Conservation (phyloP, 345 rosid genomes). For the Ceriops tagal region DNA sequence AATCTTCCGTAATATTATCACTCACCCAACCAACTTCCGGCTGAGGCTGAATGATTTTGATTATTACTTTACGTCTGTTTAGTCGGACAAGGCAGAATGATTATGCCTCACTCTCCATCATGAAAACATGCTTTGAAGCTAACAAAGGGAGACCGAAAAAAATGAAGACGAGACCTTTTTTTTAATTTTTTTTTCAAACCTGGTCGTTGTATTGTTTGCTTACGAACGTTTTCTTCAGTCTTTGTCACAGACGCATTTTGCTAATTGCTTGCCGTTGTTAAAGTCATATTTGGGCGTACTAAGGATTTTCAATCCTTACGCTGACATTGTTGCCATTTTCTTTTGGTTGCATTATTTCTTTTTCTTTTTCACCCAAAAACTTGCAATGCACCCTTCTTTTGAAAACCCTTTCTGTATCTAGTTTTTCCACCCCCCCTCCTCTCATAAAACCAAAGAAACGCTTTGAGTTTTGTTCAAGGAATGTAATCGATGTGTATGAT, state of each 20-base stretch:
- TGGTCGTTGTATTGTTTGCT: conserved; percentile 25
- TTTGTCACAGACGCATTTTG: conserved; percentile 2
- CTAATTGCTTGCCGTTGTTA: no score
- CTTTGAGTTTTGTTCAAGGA: conserved; percentile 33
- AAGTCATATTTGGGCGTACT: no score
- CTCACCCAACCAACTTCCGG: not conserved
- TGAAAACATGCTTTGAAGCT: conserved; percentile 91
- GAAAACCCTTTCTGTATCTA: no score
- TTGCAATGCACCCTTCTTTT: no score
- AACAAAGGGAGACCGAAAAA: conserved; percentile 29
- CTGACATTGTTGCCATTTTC: no score
- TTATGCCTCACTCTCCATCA: conserved; percentile 42
- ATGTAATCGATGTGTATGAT: not conserved
- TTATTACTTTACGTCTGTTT: conserved; percentile 16
- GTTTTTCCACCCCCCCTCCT: no score
- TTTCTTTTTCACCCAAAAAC: no score
- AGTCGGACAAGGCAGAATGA: conserved; percentile 29
- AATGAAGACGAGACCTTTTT: conserved; percentile 6
- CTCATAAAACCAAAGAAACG: not conserved
- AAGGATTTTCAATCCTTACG: no score
- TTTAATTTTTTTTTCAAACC: not conserved
- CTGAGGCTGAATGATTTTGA: not conserved
- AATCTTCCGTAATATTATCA: not conserved
- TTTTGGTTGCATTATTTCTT: no score
- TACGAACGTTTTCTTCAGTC: conserved; percentile 20